These are phyloP conservation scores for Schizochytrium sp. DNA, from an alignment of 108 stramenopile genomes.

Conservation along the genomic window DNA sequence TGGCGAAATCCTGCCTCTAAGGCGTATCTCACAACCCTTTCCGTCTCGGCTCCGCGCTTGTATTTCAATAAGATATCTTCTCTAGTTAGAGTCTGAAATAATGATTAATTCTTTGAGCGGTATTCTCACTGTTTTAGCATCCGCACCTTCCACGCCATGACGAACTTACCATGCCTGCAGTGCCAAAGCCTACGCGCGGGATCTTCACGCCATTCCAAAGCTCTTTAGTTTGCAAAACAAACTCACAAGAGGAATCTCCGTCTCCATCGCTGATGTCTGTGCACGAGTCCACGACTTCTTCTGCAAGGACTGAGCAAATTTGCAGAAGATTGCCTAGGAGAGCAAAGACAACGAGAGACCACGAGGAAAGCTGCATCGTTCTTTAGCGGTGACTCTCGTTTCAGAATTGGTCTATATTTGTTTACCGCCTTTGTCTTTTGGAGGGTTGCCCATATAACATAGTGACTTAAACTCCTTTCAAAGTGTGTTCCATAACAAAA, in stretches of 20 bases:
- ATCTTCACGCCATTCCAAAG: conserved; percentile 61
- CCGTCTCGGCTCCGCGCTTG: conserved; percentile 14
- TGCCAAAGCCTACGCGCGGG: conserved; percentile 72
- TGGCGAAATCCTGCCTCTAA: conserved; percentile 68
- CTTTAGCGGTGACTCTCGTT: too few species aligned
- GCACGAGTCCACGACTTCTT: neutral
- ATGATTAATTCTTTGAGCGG: too few species aligned
- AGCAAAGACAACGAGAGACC: too few species aligned
- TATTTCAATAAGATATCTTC: neutral
- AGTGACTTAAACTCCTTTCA: too few species aligned
- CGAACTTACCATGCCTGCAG: conserved; percentile 64
- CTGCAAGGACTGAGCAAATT: neutral
- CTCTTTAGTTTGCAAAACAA: neutral
- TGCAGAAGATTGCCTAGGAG: too few species aligned
- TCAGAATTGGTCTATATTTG: too few species aligned
- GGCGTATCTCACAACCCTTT: conserved; percentile 61
- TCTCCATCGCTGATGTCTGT: neutral
- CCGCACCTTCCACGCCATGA: neutral
- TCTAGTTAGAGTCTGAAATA: too few species aligned
- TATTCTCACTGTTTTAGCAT: neutral
- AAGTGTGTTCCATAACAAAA: too few species aligned
- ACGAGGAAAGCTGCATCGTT: too few species aligned
- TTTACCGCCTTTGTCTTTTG: too few species aligned
- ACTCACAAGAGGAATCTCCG: neutral
- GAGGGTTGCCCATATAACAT: too few species aligned